Evolutionary conservation across 805 yeast species (phyloP).

Genomic region (Starmerella bombicola): DNA sequence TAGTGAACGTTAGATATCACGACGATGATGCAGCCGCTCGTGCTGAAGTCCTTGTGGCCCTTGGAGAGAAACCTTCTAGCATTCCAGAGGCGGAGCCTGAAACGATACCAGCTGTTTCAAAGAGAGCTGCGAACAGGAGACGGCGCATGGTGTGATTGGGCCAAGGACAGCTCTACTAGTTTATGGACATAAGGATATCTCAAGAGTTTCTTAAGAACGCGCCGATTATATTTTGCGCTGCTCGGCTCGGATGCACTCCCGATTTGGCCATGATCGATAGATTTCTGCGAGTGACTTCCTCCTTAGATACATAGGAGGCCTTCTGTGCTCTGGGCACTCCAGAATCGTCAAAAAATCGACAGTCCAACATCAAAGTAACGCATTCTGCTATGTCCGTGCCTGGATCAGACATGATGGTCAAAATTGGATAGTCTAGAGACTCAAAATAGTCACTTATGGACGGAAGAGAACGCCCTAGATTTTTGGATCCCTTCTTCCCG

Average conservation of each 20-base stretch:
- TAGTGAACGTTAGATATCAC: conserved; percentile 12
- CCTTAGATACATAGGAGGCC: conserved; percentile 34
- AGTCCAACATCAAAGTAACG: conserved; percentile 41
- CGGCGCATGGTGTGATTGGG: too few relatives aligned
- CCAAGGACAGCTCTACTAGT: too few relatives aligned
- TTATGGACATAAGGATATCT: too few relatives aligned
- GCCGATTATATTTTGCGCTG: conserved; percentile 43
- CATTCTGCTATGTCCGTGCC: conserved; percentile 60
- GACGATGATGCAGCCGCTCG: conserved; percentile 18
- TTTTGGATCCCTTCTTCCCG: conserved; percentile 55
- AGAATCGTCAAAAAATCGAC: conserved; percentile 33
- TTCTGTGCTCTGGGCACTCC: conserved; percentile 31
- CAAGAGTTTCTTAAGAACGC: conserved; percentile 13
- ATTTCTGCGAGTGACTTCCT: conserved; percentile 43
- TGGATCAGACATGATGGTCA: conserved; percentile 45
- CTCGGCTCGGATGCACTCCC: conserved; percentile 63
- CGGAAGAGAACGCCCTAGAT: conserved; percentile 39
- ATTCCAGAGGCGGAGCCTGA: conserved; percentile 10
- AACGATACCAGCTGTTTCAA: conserved; percentile 3
- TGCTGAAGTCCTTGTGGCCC: conserved; percentile 11
- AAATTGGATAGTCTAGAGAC: conserved; percentile 3
- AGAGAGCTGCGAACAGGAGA: not conserved
- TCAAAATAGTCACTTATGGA: conserved; percentile 30
- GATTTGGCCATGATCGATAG: conserved; percentile 36
- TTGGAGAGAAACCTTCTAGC: conserved; percentile 11